Evolutionary conservation across 1,139 yeast species (phyloP), one percentile per base, ranked within the genome.

Genomic region (Geotrichum macrosporum): DNA sequence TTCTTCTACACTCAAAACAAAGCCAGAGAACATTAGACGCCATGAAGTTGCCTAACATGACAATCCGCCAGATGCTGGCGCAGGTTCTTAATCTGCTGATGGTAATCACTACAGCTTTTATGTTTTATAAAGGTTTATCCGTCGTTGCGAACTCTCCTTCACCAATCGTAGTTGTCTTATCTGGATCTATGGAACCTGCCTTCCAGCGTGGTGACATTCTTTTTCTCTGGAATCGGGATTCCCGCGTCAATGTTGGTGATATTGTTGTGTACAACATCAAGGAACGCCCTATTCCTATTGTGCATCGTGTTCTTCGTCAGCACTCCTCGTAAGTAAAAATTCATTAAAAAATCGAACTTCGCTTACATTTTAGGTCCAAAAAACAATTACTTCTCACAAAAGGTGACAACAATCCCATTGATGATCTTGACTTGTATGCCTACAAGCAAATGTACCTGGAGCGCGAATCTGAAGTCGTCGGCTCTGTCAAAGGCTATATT

Each of bases 101-200:
- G 69, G 89, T 86, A 40, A 75, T 88, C 50, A 77, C 96, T 9
- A 80, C 94, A 0, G 95, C 98, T 0, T 92, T 81, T 65, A 85
- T 92, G 78, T 77, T 87, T 53, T 92, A 96, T 94, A 88, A 87
- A 64, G 78, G 86, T 0, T 72, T 92, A 19, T 81, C 89, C 1
- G 73, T 92, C 4, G 72, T 82, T 2, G 75, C 96, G 21, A 81
- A 87, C 66, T 81, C 95, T 0, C 84, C 86, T 54, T 86, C 96
- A 2, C 99, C 99, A 15, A 80, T 92, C 34, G 98, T 94, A 33
- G 98, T 92, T 32, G 99, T 92, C 10, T 76, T 92, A 41, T 87
- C 97, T 1, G 99, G 98, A 4, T 92, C 97, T 1, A 92, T 92
- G 99, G 98, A 94, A 64, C 99, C 99, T 1, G 98, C 98, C 0